These are phyloP conservation scores for Trichoderma polysporum DNA, from an alignment of 2,329 filamentous ascomycete genomes.

Conservation along the genomic window DNA sequence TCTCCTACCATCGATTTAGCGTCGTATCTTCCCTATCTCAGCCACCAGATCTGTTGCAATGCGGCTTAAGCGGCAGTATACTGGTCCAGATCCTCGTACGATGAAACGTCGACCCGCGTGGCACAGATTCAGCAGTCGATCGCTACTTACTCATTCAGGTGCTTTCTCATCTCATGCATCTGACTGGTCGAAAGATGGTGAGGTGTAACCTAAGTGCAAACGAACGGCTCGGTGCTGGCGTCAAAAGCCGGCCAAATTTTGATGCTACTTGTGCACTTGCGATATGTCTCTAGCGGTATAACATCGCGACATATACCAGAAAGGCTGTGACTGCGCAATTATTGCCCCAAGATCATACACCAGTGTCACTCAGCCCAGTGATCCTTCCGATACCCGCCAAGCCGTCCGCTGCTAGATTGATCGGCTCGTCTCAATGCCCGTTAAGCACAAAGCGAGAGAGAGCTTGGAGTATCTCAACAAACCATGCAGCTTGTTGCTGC, in stretches of 20 bases:
- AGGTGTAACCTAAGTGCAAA: slow-evolving; percentile 3
- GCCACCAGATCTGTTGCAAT: slow-evolving; percentile 2
- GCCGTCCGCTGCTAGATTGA: not conserved
- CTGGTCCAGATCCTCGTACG: slow-evolving; percentile 16
- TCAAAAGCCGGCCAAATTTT: slow-evolving; percentile 6
- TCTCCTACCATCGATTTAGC: not conserved
- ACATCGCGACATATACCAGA: slow-evolving; percentile 18
- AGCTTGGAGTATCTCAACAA: not conserved
- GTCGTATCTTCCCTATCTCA: not conserved
- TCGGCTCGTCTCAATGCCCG: not conserved
- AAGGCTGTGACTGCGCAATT: not conserved
- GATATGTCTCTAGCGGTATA: slow-evolving; percentile 14
- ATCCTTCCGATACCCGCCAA: not conserved
- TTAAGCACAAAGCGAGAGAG: not conserved
- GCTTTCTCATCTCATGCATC: not conserved
- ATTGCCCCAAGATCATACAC: not conserved
- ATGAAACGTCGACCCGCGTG: slow-evolving; percentile 24
- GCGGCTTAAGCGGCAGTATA: slow-evolving; percentile 4
- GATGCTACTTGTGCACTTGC: slow-evolving; percentile 10
- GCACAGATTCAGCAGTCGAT: slow-evolving; percentile 38
- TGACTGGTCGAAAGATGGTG: slow-evolving; percentile 4
- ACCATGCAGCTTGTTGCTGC: not conserved
- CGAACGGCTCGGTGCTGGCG: slow-evolving; percentile 13
- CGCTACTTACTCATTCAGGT: slow-evolving; percentile 6
- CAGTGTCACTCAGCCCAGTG: not conserved